A percentile compares a stretch with the other conserved stretches of the same genome.
Conservation (phyloP, 768 basidiomycete genomes). For the Lactifluus volemus region DNA sequence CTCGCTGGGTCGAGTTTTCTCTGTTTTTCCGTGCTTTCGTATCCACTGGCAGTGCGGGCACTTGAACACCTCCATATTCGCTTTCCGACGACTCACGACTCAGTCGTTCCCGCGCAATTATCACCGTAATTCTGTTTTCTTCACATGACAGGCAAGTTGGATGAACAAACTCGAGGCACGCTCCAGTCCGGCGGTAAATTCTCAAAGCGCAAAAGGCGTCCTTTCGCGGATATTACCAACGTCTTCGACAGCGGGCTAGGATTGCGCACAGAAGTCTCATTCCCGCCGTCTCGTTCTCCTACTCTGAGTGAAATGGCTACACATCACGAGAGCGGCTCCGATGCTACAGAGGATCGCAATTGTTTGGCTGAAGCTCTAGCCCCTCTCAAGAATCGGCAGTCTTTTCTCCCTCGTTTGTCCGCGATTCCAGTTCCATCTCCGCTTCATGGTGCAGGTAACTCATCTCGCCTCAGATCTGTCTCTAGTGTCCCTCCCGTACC, state of each 20-base stretch:
- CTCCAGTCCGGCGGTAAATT: background rate
- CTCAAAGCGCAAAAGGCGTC: background rate
- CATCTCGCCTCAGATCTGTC: background rate
- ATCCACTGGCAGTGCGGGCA: slow-evolving; percentile 12
- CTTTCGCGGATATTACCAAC: slow-evolving; percentile 18
- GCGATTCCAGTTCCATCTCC: background rate
- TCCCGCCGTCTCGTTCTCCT: background rate
- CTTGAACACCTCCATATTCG: background rate
- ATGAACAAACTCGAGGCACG: background rate
- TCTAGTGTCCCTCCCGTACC: background rate
- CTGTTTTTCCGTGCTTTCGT: slow-evolving; percentile 13
- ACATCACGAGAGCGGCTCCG: background rate
- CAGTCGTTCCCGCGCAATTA: background rate
- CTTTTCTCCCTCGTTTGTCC: background rate
- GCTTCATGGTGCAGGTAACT: background rate
- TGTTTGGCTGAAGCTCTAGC: background rate
- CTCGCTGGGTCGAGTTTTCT: slow-evolving; percentile 10
- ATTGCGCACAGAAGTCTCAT: background rate
- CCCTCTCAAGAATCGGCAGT: background rate
- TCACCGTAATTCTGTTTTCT: background rate
- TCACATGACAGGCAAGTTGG: background rate
- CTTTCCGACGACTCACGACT: background rate
- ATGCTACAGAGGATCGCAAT: background rate
- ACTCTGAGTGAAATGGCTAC: background rate
- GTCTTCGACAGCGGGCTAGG: background rate